Evolutionary conservation across 768 basidiomycete species (phyloP), one percentile per base, ranked within the genome.

Genomic region (Inosperma sp.): DNA sequence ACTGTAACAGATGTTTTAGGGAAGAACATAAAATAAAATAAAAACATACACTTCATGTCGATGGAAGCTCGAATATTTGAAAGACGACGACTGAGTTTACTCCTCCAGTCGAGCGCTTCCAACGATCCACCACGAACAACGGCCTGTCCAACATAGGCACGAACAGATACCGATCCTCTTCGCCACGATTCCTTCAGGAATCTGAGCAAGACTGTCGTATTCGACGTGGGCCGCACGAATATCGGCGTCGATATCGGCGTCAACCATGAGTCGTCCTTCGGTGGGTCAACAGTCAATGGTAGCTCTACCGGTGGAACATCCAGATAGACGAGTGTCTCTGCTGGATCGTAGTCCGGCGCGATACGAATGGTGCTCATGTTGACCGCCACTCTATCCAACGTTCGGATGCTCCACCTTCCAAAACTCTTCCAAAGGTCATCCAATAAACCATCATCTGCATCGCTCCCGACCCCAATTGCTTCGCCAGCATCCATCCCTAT

Each of bases 401-500:
- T 66, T 27, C 72, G 71, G 25, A 90, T 75, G 5, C 84, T 79
- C 77, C 85, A 83, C 29, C 84, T 74, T 3, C 86, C 88, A 14
- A 88, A 51, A 2, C 76, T 69, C 65, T 84, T 88, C 82, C 83
- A 85, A 25, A 80, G 51, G 37, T 65, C 66, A n/a, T 61, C 54
- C 39, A 81, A 52, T 5, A 80, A 31, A 25, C 70, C 69, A 49
- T 86, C 75, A 7, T 72, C 67, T 7, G 65, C 58, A 23, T 70
- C 67, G 9, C 68, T 67, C 48, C 79, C 78, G 10, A 86, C 75
- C 1, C 79, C 83, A 12, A 86, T 68, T 16, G 81, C 68, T 7
- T 72, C 62, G 2, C 83, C 85, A 6, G 82, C 86, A 61, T 89
- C 80, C n/a, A 90, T 53, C 0, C 88, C 88, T 13, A 86, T 60